Base-by-base conservation (phyloP, 176 grass and related monocot genomes). In the Thalia dealbata region DNA sequence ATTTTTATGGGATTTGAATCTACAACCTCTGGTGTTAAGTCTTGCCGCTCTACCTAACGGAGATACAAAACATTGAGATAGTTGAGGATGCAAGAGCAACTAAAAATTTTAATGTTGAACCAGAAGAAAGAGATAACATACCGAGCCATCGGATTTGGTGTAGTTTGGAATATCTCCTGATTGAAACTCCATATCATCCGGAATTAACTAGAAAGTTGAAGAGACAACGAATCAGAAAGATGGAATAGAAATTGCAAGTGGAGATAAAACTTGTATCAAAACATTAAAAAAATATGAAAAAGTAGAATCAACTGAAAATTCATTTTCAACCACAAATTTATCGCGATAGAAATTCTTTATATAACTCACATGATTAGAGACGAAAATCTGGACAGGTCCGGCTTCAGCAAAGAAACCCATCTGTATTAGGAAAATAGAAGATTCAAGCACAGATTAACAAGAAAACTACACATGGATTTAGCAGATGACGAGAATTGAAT, bases 401-500 rank as follows among this genome's bases (percentile, higher is more conserved):
- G 95, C 90, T 78, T 99, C 95, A 0, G 90, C 95, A 64, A 99
- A 99, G 90, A 99, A 93, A 0, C 95, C 95, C 95, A 99, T 99
- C 90, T 99, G 86, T 79, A 62, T 14, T 18, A 68, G 29, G 18
- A 38, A 38, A 66, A 66, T 3, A 66, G 30, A 32, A 38, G 16
- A 14, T 16, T 66, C 3, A 66, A 13, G 16, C 27, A 24, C 30
- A 66, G 19, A 10, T 38, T 71, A 81, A 14, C 59, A 50, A 28
- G 29, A 0, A 71, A 71, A 64, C 32, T 38, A 38, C 32, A 4
- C 32, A 38, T 38, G 32, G 4, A 38, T 38, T 38, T 38, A 38
- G 32, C 32, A 38, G 32, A 4, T 38, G 32, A 48, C 11, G 45
- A 48, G 45, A 13, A 48, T 38, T 48, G 45, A 0, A 13, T 48